Conservation (phyloP, 2,329 filamentous ascomycete genomes). For the Paecilomyces formosus region DNA sequence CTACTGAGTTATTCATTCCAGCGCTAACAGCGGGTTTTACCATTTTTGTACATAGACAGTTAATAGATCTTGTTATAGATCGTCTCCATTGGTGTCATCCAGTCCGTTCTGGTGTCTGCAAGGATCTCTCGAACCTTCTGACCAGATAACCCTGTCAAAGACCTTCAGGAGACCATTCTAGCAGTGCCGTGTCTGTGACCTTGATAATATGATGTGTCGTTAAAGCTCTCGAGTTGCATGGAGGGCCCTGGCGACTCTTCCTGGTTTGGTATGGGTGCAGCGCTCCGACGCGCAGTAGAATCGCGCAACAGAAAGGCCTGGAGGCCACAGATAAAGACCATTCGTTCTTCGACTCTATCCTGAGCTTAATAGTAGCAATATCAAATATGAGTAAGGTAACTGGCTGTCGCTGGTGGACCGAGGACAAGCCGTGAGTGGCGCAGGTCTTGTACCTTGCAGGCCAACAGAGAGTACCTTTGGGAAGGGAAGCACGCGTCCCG, state of each 20-base stretch:
- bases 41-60: neutral
- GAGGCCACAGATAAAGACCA: neutral
- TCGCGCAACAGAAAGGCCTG: neutral
- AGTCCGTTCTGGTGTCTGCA: neutral
- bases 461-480: neutral
- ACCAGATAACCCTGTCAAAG: neutral
- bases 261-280: neutral
- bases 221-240: neutral
- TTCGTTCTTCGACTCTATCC: neutral
- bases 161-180: neutral
- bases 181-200: neutral
- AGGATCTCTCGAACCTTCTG: neutral
- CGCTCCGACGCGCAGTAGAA: neutral
- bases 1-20: conserved; percentile 7
- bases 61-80: neutral
- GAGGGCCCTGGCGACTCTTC: neutral
- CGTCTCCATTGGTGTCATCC: neutral
- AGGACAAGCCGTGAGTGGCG: neutral
- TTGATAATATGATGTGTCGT: neutral
- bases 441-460: neutral
- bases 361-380: neutral
- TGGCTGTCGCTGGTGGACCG: neutral
- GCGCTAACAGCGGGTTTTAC: neutral
- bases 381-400: neutral
- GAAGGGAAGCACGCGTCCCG: neutral